Evolutionary conservation across 2,329 filamentous ascomycete species (phyloP).

Genomic region (Tolypocladium tundrense): DNA sequence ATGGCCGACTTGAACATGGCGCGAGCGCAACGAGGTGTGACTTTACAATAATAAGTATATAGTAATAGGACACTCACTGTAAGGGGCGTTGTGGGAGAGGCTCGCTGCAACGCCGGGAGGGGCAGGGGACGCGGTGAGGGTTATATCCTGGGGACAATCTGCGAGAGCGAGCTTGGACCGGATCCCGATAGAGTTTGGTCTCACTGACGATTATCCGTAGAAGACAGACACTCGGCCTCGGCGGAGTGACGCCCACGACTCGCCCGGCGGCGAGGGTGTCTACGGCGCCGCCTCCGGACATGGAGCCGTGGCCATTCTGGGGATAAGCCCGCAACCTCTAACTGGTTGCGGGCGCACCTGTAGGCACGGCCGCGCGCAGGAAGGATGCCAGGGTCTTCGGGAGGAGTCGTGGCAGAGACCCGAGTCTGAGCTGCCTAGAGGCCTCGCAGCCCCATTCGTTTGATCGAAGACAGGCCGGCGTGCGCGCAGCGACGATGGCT

Average conservation of each 20-base stretch:
- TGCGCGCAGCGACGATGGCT: not conserved
- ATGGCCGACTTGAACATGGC: conserved; percentile 11
- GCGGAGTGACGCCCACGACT: not conserved
- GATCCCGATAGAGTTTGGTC: not conserved
- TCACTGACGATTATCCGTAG: not conserved
- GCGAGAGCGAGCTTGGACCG: not conserved
- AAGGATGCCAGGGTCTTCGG: not conserved
- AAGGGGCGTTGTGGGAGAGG: not conserved
- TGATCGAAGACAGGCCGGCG: not conserved
- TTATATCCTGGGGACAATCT: not conserved
- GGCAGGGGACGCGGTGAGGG: not conserved
- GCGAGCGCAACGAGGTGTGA: too few species aligned
- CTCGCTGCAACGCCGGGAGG: not conserved
- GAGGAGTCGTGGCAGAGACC: not conserved
- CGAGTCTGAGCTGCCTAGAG: not conserved
- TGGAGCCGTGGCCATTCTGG: not conserved
- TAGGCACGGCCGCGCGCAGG: not conserved
- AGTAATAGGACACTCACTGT: not conserved
- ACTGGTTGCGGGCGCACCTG: not conserved
- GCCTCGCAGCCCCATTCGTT: not conserved
- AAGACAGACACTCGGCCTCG: not conserved
- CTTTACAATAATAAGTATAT: too few species aligned
- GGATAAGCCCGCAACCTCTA: not conserved
- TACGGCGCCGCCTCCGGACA: not conserved
- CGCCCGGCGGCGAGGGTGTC: not conserved